Base-by-base conservation (phyloP, 306 rosid species). In the Acacia confusa region DNA sequence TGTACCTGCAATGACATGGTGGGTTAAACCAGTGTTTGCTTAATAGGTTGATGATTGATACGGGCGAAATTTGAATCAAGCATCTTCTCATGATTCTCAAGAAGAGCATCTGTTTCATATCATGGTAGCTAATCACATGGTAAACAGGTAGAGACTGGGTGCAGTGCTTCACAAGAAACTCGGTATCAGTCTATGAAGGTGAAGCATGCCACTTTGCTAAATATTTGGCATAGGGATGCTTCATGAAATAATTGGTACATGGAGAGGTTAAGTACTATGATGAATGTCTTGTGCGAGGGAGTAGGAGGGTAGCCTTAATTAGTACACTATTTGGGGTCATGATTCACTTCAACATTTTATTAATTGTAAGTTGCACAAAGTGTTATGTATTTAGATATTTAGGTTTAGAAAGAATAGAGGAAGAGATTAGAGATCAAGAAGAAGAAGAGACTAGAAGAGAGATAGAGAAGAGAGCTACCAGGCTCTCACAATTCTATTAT, bases 1-100 rank as follows among this genome's bases (percentile, higher is more conserved):
- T 95, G 75, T 91, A 95, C 90, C 99, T 95, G 89, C 75, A 82
- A 76, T 53, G 79, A 72, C 72, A 84, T 74, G 17, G 20, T 58
- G 44, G 52, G 58, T 73, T 58, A 50, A 70, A 61, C 52, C 1
- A 75, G 63, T 70, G 32, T 70, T 82, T 43, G 3, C 72, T 38
- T 63, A 79, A 57, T 28, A 41, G 30, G 28, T 36, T 44, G 50
- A 60, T 6, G 22, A 27, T 24, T 65, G 28, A 70, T 10, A 25
- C 43, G 9, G 11, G 32, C 15, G 36, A 74, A 75, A 64, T 61
- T 28, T 50, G 60, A 85, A 60, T 3, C 4, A 40, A 74, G 63
- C 41, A 73, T 72, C 78, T 5, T 27, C 20, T 63, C 36, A 27
- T 63, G 7, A 28, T 63, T 63, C 69, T 70, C 69, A 77, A 19